phyloP scores from a whole-genome alignment of 140 eudicot species.

The Ambrosia hybrid region DNA sequence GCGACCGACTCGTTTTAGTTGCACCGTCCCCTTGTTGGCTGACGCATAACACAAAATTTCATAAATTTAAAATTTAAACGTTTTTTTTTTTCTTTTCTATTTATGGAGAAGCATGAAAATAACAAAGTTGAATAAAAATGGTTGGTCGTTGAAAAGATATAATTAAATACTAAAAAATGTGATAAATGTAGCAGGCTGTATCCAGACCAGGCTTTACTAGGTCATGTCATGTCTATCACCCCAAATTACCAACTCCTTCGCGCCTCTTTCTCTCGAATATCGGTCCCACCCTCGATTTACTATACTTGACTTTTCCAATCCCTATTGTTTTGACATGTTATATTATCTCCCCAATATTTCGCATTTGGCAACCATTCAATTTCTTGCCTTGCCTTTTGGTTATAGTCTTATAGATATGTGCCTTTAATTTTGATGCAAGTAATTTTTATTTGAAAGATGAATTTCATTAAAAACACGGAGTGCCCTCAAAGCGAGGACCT shows the following conservation, averaged over 20 bases:
- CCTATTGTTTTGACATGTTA: not conserved
- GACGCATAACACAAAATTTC: not conserved
- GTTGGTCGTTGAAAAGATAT: not conserved
- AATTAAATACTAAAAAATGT: not conserved
- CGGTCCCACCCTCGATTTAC: not conserved
- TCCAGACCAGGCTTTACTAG: constrained; percentile 30
- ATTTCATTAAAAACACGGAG: too few relatives aligned
- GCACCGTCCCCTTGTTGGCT: not conserved
- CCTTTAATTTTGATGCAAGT: not conserved
- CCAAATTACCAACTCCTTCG: not conserved
- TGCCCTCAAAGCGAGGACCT: too few relatives aligned
- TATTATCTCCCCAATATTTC: not conserved
- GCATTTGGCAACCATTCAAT: not conserved
- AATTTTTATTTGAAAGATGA: not conserved
- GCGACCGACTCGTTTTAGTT: not conserved
- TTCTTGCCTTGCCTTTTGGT: not conserved
- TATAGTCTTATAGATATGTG: not conserved
- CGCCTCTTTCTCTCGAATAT: constrained; percentile 6
- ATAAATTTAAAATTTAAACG: not conserved
- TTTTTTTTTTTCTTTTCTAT: not conserved
- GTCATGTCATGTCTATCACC: constrained; percentile 10
- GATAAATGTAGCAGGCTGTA: constrained; percentile 32
- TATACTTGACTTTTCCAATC: not conserved
- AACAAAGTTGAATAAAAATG: constrained; percentile 1
- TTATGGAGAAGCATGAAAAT: not conserved